Percentiles rank a stretch among this genome's conserved stretches.
These are phyloP conservation scores for Rhododendron williamsianum DNA, from an alignment of 148 eudicot genomes.

Conservation along the genomic window DNA sequence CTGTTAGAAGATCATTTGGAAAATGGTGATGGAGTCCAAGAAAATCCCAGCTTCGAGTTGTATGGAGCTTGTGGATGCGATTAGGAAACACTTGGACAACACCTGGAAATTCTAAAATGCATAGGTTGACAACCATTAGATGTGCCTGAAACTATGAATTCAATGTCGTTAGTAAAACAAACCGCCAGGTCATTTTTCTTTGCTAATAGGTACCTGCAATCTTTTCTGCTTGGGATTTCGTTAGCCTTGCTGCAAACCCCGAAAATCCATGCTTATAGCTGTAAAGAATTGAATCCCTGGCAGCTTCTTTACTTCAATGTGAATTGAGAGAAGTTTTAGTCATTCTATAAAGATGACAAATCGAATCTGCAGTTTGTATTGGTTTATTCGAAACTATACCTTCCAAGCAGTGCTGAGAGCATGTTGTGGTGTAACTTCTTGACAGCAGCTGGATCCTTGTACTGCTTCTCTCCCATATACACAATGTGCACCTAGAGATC, in stretches of 20 bases:
- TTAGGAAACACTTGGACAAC: constrained; percentile 37
- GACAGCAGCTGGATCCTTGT: constrained; percentile 6
- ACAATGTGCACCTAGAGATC: constrained; percentile 24
- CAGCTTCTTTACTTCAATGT: constrained; percentile 34
- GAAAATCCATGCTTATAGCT: constrained; percentile 52
- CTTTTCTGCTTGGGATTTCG: constrained; percentile 28
- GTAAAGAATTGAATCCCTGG: constrained; percentile 32
- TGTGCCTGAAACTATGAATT: neutral
- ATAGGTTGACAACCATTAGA: neutral
- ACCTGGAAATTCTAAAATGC: constrained; percentile 24
- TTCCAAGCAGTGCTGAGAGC: constrained; percentile 25
- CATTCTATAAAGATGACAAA: neutral
- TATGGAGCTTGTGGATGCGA: constrained; percentile 27
- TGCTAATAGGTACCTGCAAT: constrained; percentile 25
- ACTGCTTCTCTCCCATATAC: constrained; percentile 25
- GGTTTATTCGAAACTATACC: constrained; percentile 1
- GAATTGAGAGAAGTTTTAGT: neutral
- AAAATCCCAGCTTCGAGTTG: constrained; percentile 54
- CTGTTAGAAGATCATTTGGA: constrained; percentile 22
- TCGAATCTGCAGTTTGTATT: neutral
- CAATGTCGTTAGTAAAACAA: neutral
- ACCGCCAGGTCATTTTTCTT: neutral
- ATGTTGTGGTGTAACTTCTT: constrained; percentile 23
- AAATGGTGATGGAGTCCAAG: constrained; percentile 24
- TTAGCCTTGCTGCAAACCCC: constrained; percentile 46